Percentiles rank a stretch among this genome's conserved stretches.
Evolutionary conservation across 2,329 filamentous ascomycete species (phyloP).

Genomic region (Didymella pomorum): DNA sequence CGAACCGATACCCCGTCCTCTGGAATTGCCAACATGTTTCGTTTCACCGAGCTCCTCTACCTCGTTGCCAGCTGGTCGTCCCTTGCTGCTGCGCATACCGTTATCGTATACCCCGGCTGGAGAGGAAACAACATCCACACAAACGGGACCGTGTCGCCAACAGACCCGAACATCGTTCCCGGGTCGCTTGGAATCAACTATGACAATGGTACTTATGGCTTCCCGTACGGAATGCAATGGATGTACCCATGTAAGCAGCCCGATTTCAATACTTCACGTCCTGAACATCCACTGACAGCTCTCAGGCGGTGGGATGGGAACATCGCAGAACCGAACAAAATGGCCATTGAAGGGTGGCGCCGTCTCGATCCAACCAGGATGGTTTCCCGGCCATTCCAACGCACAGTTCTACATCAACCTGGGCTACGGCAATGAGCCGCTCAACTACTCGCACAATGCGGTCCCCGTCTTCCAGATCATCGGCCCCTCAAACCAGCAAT

Average conservation of each 20-base stretch:
- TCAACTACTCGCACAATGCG: conserved; percentile 89
- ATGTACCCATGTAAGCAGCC: conserved; percentile 82
- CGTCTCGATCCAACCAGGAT: conserved; percentile 90
- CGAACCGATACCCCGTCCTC: conserved; percentile 1
- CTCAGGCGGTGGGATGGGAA: conserved; percentile 81
- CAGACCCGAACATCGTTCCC: conserved; percentile 45
- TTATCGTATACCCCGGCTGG: conserved; percentile 87
- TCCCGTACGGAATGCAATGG: conserved; percentile 94
- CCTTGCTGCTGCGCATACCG: conserved; percentile 72
- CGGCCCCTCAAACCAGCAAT: conserved; percentile 83
- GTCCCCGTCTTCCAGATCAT: conserved; percentile 80
- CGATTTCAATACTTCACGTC: not conserved
- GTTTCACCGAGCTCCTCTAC: conserved; percentile 43
- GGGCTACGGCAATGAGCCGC: conserved; percentile 80
- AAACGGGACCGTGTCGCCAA: conserved; percentile 66
- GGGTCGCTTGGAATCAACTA: conserved; percentile 57
- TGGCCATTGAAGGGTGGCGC: conserved; percentile 91
- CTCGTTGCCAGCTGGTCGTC: conserved; percentile 47
- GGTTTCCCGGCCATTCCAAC: conserved; percentile 87
- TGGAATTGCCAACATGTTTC: conserved; percentile 40
- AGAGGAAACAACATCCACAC: conserved; percentile 84
- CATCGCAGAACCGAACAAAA: conserved; percentile 83
- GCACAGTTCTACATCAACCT: conserved; percentile 92
- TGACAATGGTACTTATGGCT: conserved; percentile 59
- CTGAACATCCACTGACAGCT: conserved; percentile 19